Evolutionary conservation across 495 filamentous ascomycete species (phyloP), one percentile per base, ranked within the genome.

Genomic region (Echria macrotheca): DNA sequence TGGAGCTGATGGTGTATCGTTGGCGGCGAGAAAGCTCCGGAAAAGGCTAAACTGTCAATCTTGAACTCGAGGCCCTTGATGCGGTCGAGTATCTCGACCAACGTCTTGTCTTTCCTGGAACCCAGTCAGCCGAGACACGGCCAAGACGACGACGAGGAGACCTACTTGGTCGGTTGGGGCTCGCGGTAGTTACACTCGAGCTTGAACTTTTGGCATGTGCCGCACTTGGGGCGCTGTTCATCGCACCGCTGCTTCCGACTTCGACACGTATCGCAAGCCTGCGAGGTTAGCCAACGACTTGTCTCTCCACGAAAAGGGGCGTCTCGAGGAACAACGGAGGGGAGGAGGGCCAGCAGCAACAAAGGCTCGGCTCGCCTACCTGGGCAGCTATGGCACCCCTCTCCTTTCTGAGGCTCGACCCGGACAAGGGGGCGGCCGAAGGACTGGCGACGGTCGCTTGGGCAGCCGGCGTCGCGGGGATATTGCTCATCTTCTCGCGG

Each of bases 211-310:
- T 72, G 71, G 62, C 67, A 77, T n/a, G 72, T 69, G 52, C 70
- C 59, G 80, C 89, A 95, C 64, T 83, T 83, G 32, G 89, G 89
- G 58, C 91, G 84, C 60, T 80, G 78, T 62, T 95, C 89, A 62
- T 93, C 89, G 63, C 89, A 95, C 70, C 87, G 90, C 66, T 93
- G 91, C 75, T 95, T 95, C 28, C 89, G 78, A 38, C 77, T 72
- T 41, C 89, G 76, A 61, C 89, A 95, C 23, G 87, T 93, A 69
- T 90, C 86, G 67, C 89, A 95, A 19, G 56, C 89, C 86, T 58
- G 29, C 1, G 37, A 43, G 15, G 46, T 48, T 38, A 48, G 47
- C 22, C 17, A 14, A 11, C 5, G 24, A 38, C n/a, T 17, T 23
- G 2, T n/a, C n/a, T 12, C 12, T 5, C 11, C 8, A 22, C 25